Base-by-base conservation (phyloP, 306 rosid genomes). In the Bauhinia variegata region DNA sequence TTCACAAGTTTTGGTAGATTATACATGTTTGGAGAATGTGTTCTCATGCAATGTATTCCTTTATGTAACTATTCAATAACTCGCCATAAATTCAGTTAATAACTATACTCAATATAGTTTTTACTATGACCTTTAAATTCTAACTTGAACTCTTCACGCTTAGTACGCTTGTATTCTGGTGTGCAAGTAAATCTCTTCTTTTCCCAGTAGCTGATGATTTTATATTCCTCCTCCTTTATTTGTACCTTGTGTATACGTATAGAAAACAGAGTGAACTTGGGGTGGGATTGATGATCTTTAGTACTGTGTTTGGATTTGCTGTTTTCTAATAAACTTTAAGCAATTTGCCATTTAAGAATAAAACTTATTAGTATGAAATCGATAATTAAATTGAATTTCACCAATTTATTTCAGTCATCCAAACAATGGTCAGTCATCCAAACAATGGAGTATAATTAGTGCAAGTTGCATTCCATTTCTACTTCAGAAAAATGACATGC, bases 141-240 rank as follows among this genome's bases (percentile, higher is more conserved):
- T 59, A 75, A 96, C 42, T 92, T 92, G 54, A 84, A 86, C 46
- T 84, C 95, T 34, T 69, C 89, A 54, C 78, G 72, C 41, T 81
- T 92, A 66, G 98, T 92, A 55, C 79, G 95, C 75, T 72, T 92
- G 84, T 81, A 92, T 66, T 85, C 91, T 47, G 92, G 84, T 38
- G 31, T 74, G 43, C 86, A 65, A 88, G 43, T 88, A 65, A 88
- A 64, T 46, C 5, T n/a, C 36, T 18, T 54, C 7, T 38, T 58
- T 63, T 50, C 36, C 30, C 15, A 10, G 33, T 52, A 19, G 49
- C 49, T 59, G 58, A 44, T 47, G 36, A 55, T 46, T 64, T 16
- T 43, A 57, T 44, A 23, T 54, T 16, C 53, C 57, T 46, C 18
- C 23, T n/a, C 52, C 64, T 23, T 3, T 19, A 3, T 41, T 4